Evolutionary conservation across 1,284 basidiomycete species (phyloP).

Genomic region (Schizophyllum amplum): DNA sequence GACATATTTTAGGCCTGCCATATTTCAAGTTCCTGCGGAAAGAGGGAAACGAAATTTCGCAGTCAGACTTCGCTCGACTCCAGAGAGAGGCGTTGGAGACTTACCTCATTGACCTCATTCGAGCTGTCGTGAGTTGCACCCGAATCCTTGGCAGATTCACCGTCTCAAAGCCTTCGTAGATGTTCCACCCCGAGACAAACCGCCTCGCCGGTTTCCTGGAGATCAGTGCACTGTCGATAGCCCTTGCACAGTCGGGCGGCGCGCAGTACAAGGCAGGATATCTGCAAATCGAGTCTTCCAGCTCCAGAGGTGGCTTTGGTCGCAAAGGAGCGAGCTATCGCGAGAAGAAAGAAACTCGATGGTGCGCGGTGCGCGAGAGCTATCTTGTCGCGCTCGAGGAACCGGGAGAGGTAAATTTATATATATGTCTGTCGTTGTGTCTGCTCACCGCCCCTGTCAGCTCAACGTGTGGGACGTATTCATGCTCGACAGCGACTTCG

Average conservation of each 20-base stretch:
- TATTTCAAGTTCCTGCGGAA: conserved; percentile 80
- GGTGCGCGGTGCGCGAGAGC: conserved; percentile 93
- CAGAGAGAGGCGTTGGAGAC: conserved; percentile 82
- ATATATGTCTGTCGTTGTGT: not conserved
- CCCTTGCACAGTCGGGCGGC: conserved; percentile 80
- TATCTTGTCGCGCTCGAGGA: conserved; percentile 87
- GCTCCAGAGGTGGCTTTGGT: conserved; percentile 47
- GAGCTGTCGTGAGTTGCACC: conserved; percentile 65
- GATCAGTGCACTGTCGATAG: conserved; percentile 82
- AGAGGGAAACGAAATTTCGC: conserved; percentile 45
- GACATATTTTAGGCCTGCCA: conserved; percentile 58
- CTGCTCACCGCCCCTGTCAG: conserved; percentile 29
- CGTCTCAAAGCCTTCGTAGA: conserved; percentile 39
- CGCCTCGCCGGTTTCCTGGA: conserved; percentile 93
- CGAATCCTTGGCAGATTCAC: conserved; percentile 4
- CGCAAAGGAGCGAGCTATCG: conserved; percentile 60
- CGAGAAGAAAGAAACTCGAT: conserved; percentile 68
- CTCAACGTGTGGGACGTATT: conserved; percentile 88
- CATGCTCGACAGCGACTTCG: conserved; percentile 85
- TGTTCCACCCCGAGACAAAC: conserved; percentile 95
- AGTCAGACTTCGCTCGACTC: conserved; percentile 70
- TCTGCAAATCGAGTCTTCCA: conserved; percentile 50
- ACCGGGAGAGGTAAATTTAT: conserved; percentile 67
- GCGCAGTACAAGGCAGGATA: conserved; percentile 87
- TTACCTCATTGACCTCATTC: conserved; percentile 85